phyloP scores from a whole-genome alignment of 2,329 filamentous ascomycete species.

The Septoria linicola region DNA sequence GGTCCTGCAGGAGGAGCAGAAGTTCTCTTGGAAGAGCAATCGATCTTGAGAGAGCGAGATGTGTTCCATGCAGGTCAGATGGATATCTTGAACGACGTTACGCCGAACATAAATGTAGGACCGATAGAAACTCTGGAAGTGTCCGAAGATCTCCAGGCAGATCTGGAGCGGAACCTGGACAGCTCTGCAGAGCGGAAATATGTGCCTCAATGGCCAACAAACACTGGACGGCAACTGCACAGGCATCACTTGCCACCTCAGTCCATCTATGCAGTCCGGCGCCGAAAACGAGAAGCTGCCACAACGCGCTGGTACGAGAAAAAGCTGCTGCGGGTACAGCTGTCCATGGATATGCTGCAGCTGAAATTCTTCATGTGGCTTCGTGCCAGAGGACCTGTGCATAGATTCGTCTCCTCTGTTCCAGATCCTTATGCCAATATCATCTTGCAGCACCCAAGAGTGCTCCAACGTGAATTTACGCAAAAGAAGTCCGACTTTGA shows the following conservation, averaged over 20 bases:
- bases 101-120: background rate
- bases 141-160: constrained; percentile 19
- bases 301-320: constrained; percentile 41
- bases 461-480: constrained; percentile 3
- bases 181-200: constrained; percentile 12
- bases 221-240: constrained; percentile 38
- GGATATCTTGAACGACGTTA: background rate
- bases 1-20: no score
- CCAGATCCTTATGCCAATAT: constrained; percentile 27
- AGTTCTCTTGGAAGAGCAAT: no score
- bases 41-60: no score
- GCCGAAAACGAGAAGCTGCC: constrained; percentile 35
- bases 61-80: no score
- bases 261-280: constrained; percentile 46
- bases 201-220: constrained; percentile 39
- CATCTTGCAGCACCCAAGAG: constrained; percentile 10
- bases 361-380: constrained; percentile 37
- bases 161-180: constrained; percentile 26
- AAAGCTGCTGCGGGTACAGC: constrained; percentile 45
- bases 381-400: constrained; percentile 17
- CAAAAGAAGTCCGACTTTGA: constrained; percentile 14
- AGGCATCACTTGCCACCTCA: constrained; percentile 42
- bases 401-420: constrained; percentile 27
- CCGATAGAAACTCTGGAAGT: background rate
- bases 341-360: constrained; percentile 44